These are phyloP conservation scores for Ophiostoma angusticollis DNA, from an alignment of 2,329 filamentous ascomycete species.

Conservation along the genomic window DNA sequence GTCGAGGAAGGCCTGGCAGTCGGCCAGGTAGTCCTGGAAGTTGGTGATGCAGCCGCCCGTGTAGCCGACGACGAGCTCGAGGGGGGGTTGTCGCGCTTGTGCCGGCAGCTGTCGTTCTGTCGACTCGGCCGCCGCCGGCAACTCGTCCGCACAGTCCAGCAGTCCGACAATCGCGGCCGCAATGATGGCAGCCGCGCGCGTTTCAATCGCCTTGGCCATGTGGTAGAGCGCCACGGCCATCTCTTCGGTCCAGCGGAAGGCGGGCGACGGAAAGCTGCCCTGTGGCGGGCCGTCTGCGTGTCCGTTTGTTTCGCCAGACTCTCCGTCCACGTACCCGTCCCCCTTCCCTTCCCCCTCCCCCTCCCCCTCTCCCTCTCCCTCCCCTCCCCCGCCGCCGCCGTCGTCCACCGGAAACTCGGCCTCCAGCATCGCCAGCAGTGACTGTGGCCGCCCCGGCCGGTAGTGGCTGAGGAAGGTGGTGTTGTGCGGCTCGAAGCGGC, in stretches of 20 bases:
- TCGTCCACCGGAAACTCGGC: slow-evolving; percentile 38
- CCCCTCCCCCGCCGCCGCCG: neutral
- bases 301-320: neutral
- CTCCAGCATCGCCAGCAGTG: slow-evolving; percentile 34
- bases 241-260: slow-evolving; percentile 50
- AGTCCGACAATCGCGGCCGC: slow-evolving; percentile 61
- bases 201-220: slow-evolving; percentile 58
- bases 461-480: slow-evolving; percentile 63
- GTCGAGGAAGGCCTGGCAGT: slow-evolving; percentile 59
- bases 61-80: slow-evolving; percentile 62
- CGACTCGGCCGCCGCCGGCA: slow-evolving; percentile 25
- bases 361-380: too few species aligned
- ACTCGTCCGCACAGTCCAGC: slow-evolving; percentile 54
- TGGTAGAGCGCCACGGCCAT: slow-evolving; percentile 47
- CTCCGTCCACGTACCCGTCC: neutral
- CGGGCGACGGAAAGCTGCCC: slow-evolving; percentile 17
- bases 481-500: slow-evolving; percentile 46
- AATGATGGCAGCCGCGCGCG: slow-evolving; percentile 59
- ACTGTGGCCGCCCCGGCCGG: slow-evolving; percentile 36
- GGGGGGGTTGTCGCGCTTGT: slow-evolving; percentile 9
- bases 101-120: slow-evolving; percentile 9
- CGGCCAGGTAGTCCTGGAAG: slow-evolving; percentile 59
- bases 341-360: slow-evolving; percentile 13
- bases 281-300: neutral
- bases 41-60: slow-evolving; percentile 71